Percentiles rank a stretch among this genome's conserved stretches.
phyloP scores from a whole-genome alignment of 2,329 filamentous ascomycete genomes.

The Ustulina deusta region DNA sequence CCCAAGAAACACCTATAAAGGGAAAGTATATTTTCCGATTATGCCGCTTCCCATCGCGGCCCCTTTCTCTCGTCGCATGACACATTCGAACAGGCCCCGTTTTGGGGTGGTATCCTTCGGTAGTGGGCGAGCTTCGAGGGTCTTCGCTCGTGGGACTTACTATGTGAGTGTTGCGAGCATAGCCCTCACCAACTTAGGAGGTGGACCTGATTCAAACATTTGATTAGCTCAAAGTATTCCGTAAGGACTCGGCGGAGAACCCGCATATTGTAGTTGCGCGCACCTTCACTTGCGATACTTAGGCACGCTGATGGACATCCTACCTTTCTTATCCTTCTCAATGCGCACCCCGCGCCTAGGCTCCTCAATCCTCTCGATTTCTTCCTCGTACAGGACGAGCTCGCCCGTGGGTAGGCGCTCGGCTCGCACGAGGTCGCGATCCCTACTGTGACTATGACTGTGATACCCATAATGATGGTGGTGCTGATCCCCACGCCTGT shows the following conservation, averaged over 20 bases:
- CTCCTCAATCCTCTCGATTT: constrained; percentile 67
- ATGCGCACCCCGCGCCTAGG: constrained; percentile 72
- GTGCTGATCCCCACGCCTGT: constrained; percentile 52
- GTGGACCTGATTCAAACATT: constrained; percentile 64
- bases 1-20: constrained; percentile 2
- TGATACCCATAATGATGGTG: constrained; percentile 59
- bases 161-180: constrained; percentile 79
- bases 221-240: constrained; percentile 30
- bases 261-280: constrained; percentile 46
- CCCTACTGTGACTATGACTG: constrained; percentile 55
- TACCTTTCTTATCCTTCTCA: constrained; percentile 95
- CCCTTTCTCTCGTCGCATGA: neutral
- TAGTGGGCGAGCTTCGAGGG: neutral
- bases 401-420: constrained; percentile 71
- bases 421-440: constrained; percentile 66
- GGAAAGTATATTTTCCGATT: neutral
- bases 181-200: constrained; percentile 72
- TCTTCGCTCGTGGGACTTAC: neutral
- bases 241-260: constrained; percentile 22
- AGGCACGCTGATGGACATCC: constrained; percentile 86
- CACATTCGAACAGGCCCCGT: neutral
- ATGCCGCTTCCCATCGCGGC: neutral
- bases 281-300: constrained; percentile 70
- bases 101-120: neutral
- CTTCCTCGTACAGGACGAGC: constrained; percentile 72